phyloP scores from a whole-genome alignment of 495 filamentous ascomycete genomes.

The Trichoderma gamsii region DNA sequence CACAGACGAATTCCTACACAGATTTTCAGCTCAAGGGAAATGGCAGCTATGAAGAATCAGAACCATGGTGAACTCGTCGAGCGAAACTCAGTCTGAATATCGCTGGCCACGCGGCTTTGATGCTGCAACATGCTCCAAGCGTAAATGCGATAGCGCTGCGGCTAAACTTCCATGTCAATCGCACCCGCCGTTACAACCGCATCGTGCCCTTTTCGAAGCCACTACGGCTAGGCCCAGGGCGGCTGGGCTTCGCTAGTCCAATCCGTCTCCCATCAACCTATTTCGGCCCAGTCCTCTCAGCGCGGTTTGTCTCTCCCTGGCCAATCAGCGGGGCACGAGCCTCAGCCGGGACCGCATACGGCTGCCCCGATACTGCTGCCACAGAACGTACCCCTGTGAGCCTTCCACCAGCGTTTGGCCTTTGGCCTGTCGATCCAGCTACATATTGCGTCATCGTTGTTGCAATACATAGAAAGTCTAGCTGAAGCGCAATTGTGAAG shows the following conservation, averaged over 20 bases:
- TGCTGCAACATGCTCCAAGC: not conserved
- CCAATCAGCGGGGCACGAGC: not conserved
- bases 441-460: not conserved
- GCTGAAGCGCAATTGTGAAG: not conserved
- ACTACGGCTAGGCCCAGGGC: not conserved
- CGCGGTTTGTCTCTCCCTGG: not conserved
- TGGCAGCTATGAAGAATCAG: too few species aligned
- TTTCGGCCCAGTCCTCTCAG: not conserved
- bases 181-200: not conserved
- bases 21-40: too few species aligned
- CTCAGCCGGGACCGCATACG: not conserved
- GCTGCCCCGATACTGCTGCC: not conserved
- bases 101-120: not conserved
- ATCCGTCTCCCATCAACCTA: not conserved
- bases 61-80: not conserved
- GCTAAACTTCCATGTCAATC: not conserved
- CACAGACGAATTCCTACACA: not conserved
- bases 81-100: not conserved
- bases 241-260: not conserved
- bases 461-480: not conserved
- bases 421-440: constrained; percentile 8
- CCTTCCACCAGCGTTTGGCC: not conserved
- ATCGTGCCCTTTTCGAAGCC: not conserved
- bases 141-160: too few species aligned
- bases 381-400: not conserved